phyloP scores from a whole-genome alignment of 2,329 filamentous ascomycete species.

The Trichoderma guizhouense region DNA sequence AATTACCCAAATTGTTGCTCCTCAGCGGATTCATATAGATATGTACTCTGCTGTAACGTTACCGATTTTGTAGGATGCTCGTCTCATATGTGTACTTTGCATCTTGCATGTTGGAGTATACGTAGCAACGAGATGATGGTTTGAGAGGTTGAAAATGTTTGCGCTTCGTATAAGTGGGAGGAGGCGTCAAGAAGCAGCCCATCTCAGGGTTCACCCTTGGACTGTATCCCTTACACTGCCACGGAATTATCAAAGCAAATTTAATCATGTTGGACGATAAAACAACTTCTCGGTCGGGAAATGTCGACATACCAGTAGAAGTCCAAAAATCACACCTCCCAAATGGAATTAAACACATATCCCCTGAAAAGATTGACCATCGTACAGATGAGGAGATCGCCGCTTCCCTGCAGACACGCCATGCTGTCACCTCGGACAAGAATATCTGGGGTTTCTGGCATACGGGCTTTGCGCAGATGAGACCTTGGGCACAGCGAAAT shows the following conservation, averaged over 20 bases:
- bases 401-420: slow-evolving; percentile 27
- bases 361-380: slow-evolving; percentile 25
- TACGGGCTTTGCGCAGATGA: slow-evolving; percentile 32
- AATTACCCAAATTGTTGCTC: background rate
- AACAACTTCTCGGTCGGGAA: background rate
- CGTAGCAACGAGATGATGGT: background rate
- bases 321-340: background rate
- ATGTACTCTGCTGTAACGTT: background rate
- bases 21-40: background rate
- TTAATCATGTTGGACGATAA: background rate
- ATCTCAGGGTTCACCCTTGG: background rate
- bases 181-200: background rate
- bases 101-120: background rate
- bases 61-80: background rate
- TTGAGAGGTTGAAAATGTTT: background rate
- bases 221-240: background rate
- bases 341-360: background rate
- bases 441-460: slow-evolving; percentile 46
- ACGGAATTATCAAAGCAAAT: background rate
- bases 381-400: slow-evolving; percentile 33
- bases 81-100: background rate
- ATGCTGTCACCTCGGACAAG: slow-evolving; percentile 35
- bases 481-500: slow-evolving; percentile 35
- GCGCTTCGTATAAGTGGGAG: background rate
- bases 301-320: background rate